phyloP scores from a whole-genome alignment of 2,329 filamentous ascomycete genomes.

The Zasmidium angulare region DNA sequence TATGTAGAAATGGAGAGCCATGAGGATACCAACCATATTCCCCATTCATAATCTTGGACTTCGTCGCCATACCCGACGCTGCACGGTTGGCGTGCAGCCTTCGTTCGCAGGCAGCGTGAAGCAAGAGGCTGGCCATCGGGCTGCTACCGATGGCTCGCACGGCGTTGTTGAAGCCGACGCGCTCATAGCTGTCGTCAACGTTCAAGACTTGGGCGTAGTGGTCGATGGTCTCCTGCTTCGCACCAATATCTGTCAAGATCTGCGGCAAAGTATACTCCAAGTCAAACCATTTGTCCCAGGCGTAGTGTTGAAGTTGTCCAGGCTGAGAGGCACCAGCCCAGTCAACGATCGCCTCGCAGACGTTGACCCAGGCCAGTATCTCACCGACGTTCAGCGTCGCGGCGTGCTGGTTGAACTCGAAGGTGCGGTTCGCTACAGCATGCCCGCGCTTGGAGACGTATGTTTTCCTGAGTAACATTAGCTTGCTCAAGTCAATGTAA shows the following conservation, averaged over 20 bases:
- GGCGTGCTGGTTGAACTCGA: slow-evolving; percentile 1
- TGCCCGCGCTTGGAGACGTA: too few relatives aligned
- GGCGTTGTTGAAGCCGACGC: background rate
- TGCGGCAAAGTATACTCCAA: background rate
- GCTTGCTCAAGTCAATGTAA: background rate
- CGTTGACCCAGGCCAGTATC: background rate
- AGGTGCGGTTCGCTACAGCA: background rate
- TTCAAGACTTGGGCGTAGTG: background rate
- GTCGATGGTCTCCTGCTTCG: background rate
- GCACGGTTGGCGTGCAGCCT: background rate
- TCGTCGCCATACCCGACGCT: background rate
- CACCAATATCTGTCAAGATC: background rate
- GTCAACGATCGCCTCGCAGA: background rate
- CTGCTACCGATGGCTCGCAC: background rate
- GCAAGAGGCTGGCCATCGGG: background rate
- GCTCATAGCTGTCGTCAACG: background rate
- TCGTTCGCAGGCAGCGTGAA: background rate
- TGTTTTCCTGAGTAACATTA: background rate
- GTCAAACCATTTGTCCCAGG: background rate
- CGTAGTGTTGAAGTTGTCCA: background rate
- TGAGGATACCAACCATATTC: slow-evolving; percentile 1
- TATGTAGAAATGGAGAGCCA: background rate
- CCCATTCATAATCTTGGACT: background rate
- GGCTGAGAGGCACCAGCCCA: background rate
- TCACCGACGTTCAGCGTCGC: background rate